Evolutionary conservation across 176 grass and related monocot genomes (phyloP).

Genomic region (Hordeum marinum): DNA sequence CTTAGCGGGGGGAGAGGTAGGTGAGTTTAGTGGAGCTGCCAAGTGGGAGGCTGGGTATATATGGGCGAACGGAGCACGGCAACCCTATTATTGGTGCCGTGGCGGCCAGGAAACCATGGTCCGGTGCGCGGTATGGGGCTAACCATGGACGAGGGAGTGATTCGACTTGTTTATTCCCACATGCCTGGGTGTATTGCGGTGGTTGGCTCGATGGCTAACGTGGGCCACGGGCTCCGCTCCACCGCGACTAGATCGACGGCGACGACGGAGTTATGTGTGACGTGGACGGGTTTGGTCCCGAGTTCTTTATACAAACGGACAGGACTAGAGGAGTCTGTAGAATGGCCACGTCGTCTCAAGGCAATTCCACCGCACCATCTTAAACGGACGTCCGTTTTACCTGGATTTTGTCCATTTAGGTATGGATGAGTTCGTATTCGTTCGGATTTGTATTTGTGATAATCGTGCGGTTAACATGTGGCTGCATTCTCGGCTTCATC

Average conservation of each 20-base stretch:
- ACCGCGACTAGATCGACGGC: not conserved
- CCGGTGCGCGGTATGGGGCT: not conserved
- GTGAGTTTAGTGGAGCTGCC: not conserved
- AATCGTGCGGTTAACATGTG: too few species aligned
- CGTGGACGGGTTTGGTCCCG: not conserved
- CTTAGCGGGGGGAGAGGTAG: not conserved
- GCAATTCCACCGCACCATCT: too few species aligned
- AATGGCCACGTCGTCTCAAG: not conserved
- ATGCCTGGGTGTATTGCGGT: not conserved
- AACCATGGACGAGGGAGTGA: not conserved
- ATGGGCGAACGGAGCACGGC: not conserved
- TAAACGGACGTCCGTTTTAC: too few species aligned
- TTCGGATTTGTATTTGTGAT: too few species aligned
- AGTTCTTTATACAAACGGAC: not conserved
- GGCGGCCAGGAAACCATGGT: not conserved
- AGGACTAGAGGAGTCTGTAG: not conserved
- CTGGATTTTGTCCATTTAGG: too few species aligned
- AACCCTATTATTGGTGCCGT: not conserved
- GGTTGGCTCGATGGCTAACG: not conserved
- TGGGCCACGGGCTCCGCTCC: not conserved
- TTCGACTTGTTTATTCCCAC: not conserved
- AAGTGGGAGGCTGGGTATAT: not conserved
- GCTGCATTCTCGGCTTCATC: too few species aligned
- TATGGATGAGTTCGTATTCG: too few species aligned
- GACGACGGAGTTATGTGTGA: not conserved